These are phyloP conservation scores for Pythium brassicae DNA, from an alignment of 352 stramenopile genomes.

Conservation along the genomic window DNA sequence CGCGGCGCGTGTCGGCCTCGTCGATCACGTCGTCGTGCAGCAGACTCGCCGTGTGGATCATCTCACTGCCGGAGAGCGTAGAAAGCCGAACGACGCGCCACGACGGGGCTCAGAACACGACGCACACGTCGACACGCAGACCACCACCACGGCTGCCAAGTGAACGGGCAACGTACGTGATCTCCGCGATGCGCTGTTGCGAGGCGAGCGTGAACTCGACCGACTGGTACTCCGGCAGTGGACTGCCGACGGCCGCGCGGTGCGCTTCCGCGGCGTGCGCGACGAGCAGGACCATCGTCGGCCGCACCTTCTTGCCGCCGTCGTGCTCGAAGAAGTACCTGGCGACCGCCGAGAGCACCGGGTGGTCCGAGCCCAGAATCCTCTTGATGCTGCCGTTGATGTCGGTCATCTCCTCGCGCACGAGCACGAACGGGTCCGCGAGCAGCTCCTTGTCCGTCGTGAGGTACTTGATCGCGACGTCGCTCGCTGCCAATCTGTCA, in stretches of 20 bases:
- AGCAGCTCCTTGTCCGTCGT: constrained; percentile 44
- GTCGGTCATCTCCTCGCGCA: constrained; percentile 87
- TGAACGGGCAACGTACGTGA: constrained; percentile 60
- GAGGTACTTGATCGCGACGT: constrained; percentile 43
- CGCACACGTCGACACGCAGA: not conserved
- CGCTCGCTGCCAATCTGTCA: constrained; percentile 11
- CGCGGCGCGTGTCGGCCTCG: constrained; percentile 93
- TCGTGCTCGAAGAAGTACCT: constrained; percentile 95
- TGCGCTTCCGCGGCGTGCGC: constrained; percentile 88
- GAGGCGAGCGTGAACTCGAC: constrained; percentile 67
- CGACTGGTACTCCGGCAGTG: constrained; percentile 52
- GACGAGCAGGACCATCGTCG: constrained; percentile 97
- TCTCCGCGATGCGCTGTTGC: constrained; percentile 80
- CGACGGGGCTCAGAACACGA: not conserved
- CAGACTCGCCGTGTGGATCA: constrained; percentile 98
- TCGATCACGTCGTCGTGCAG: constrained; percentile 99
- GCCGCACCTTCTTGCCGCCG: constrained; percentile 97
- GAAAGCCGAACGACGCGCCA: not conserved
- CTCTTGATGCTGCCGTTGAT: constrained; percentile 95
- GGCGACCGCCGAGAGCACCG: constrained; percentile 95
- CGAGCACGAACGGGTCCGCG: constrained; percentile 92
- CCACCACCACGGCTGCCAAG: too few relatives aligned
- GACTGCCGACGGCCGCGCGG: constrained; percentile 31
- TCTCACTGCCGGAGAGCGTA: constrained; percentile 91
- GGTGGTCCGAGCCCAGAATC: constrained; percentile 95